These are phyloP conservation scores for Candida alai DNA, from an alignment of 805 yeast genomes.

Conservation along the genomic window DNA sequence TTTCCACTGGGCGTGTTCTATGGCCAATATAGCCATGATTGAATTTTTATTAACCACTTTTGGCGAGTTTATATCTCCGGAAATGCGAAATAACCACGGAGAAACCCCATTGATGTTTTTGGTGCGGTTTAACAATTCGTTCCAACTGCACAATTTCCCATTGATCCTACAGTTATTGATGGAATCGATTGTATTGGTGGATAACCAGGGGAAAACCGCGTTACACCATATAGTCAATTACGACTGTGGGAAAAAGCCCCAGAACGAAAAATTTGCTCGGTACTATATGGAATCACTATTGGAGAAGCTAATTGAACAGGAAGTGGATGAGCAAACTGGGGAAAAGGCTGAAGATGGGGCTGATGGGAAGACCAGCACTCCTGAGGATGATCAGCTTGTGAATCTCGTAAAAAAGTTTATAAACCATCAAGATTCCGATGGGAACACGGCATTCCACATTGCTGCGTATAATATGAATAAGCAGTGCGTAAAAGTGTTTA, in stretches of 20 bases:
- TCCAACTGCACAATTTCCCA: slow-evolving; percentile 35
- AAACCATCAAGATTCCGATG: slow-evolving; percentile 87
- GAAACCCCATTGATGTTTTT: slow-evolving; percentile 71
- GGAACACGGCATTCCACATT: slow-evolving; percentile 91
- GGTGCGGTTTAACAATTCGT: slow-evolving; percentile 38
- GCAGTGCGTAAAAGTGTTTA: slow-evolving; percentile 73
- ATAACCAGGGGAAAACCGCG: slow-evolving; percentile 37
- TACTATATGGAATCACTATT: slow-evolving; percentile 38
- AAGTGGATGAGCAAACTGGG: slow-evolving; percentile 15
- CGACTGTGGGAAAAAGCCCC: slow-evolving; percentile 15
- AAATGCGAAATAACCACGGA: slow-evolving; percentile 74
- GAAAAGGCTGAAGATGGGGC: slow-evolving; percentile 5
- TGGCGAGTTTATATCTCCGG: slow-evolving; percentile 54
- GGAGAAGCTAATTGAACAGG: slow-evolving; percentile 25
- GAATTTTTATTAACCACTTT: slow-evolving; percentile 59
- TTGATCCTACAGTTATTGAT: slow-evolving; percentile 29
- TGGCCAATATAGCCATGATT: slow-evolving; percentile 73
- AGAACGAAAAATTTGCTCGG: slow-evolving; percentile 33
- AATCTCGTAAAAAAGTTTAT: slow-evolving; percentile 47
- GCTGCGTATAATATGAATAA: slow-evolving; percentile 74
- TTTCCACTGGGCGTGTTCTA: slow-evolving; percentile 92
- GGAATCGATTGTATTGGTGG: slow-evolving; percentile 36
- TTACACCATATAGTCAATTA: slow-evolving; percentile 36
- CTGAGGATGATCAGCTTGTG: slow-evolving; percentile 28
- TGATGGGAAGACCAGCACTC: slow-evolving; percentile 9